Evolutionary conservation across 768 basidiomycete species (phyloP), one percentile per base, ranked within the genome.

Genomic region (Psilocybe cyanescens): DNA sequence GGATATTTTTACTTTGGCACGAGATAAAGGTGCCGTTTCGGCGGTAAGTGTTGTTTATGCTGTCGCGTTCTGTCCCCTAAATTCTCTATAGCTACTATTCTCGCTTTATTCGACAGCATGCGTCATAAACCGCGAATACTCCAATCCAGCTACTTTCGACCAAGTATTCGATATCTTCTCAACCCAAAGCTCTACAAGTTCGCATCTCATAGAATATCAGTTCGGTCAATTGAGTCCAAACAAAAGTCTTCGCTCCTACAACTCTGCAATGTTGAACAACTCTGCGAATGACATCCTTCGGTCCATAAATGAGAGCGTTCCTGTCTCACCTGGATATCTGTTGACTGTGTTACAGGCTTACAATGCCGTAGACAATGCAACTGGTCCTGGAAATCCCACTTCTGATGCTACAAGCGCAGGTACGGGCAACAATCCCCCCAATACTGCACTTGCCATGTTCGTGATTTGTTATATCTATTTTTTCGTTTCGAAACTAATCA

Each of bases 1-100:
- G 51, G 95, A 97, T 71, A 83, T 96, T 55, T 94, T 97, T 74
- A 93, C 92, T 0, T 79, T 93, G 45, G 94, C 92, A 19, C 79
- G 83, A 45, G 86, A 90, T 63, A 80, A 85, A 63, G 95, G 95
- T 4, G 95, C 95, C 1, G 83, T 86, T 37, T 89, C 91, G 12
- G 92, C 91, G 35, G 91, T 92, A 68, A 69, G 86, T 76, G 29
- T 29, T 35, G 19, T 35, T 60, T 28, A 3, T 53, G 11, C 30
- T 58, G n/a, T 41, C 44, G 29, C 46, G n/a, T 49, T 54, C 9
- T 17, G 19, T 51, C 56, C 24, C 51, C 54, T 47, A 51, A 57
- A 37, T 19, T 51, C 44, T 12, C 17, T 16, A 16, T 50, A 94
- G 92, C 77, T 97, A 12, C 74, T 97, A 24, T 97, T 95, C 70